Evolutionary conservation across 1,139 yeast species (phyloP), one percentile per base, ranked within the genome.

Genomic region (Sugiyamaella japonica): DNA sequence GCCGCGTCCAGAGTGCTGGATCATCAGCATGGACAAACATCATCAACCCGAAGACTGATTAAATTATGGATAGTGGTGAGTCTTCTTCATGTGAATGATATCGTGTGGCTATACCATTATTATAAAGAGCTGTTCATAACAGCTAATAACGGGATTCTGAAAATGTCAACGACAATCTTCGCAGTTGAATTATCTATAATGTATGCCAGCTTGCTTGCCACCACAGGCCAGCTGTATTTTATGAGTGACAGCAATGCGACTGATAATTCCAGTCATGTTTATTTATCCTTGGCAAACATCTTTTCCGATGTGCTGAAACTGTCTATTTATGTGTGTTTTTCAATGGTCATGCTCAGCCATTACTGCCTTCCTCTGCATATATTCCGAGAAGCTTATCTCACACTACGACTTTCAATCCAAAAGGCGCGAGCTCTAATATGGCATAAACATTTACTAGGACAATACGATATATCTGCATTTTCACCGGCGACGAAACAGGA

Each of bases 401-500:
- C 69, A 5, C 58, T 66, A 13, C 54, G 69, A n/a, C 50, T 63
- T 15, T 56, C 66, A 15, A 63, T 66, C 20, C 55, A 66, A 16
- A 63, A 63, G 23, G 54, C 60, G 12, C 60, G 70, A 12, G 61
- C 64, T 36, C 57, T 66, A 40, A 65, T 66, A 17, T 60, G 67
- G 58, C 59, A 60, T 43, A 56, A 61, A 39, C 58, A 61, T n/a
- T 43, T 62, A 25, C 16, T 48, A 15, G 56, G 54, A 10, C 52
- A 54, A 43, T 60, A 53, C 42, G 49, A 50, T 32, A 76, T 81
- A 59, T 70, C 86, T 56, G 85, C 55, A 82, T 59, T 73, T 76
- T 28, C 81, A 76, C 59, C 68, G 85, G 54, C 73, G 71, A 8
- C 78, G 79, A 60, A 69, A 23, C 79, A 75, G 31, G 89, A 86